Percentiles rank a stretch among this genome's conserved stretches.
These are phyloP conservation scores for Gossypium davidsonii DNA, from an alignment of 441 rosid genomes.

Conservation along the genomic window DNA sequence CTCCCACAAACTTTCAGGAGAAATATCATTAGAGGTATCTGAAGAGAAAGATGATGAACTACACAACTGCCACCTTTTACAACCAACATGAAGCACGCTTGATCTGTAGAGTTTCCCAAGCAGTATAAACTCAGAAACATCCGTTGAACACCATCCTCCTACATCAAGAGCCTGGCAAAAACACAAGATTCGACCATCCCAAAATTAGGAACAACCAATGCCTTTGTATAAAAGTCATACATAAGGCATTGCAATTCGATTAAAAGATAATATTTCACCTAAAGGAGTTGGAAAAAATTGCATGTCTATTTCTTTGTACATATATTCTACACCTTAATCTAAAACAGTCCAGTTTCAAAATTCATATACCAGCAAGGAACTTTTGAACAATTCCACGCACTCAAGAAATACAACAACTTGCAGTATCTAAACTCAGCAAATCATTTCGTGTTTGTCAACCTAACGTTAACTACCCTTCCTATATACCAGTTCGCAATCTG, in stretches of 20 bases:
- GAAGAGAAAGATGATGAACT: constrained; percentile 48
- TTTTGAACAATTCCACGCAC: background rate
- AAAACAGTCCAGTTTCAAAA: background rate
- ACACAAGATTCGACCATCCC: constrained; percentile 20
- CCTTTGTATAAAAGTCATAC: background rate
- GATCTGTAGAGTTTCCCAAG: constrained; percentile 39
- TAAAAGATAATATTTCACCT: background rate
- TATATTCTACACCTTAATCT: background rate
- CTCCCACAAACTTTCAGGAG: constrained; percentile 90
- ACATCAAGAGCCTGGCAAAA: constrained; percentile 37
- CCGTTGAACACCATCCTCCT: constrained; percentile 32
- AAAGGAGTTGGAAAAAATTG: background rate
- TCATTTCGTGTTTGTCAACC: background rate
- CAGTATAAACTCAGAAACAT: constrained; percentile 34
- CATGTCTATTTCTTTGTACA: background rate
- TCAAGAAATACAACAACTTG: background rate
- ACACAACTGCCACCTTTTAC: constrained; percentile 48
- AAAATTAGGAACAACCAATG: background rate
- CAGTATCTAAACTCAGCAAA: background rate
- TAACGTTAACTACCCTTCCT: background rate
- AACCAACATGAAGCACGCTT: constrained; percentile 32
- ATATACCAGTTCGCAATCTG: background rate
- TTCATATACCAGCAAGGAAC: constrained; percentile 1
- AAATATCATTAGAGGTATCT: constrained; percentile 34
- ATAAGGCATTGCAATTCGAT: background rate